phyloP scores from a whole-genome alignment of 495 filamentous ascomycete species.

The Neurospora sp. region DNA sequence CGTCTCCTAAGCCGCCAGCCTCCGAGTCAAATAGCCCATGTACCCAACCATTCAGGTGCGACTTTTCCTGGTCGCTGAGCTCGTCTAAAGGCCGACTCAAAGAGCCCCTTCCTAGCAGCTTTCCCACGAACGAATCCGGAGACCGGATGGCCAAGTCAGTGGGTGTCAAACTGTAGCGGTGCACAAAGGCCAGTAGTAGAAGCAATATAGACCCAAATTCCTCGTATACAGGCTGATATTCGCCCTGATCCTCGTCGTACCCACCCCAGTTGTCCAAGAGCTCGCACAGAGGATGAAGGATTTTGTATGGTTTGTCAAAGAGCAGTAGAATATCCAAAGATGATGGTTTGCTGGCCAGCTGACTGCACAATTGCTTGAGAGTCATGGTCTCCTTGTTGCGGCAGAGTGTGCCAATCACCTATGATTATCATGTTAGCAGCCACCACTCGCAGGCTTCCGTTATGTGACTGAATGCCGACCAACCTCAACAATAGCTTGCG shows the following conservation, averaged over 20 bases:
- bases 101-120: slow-evolving; percentile 57
- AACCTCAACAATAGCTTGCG: slow-evolving; percentile 72
- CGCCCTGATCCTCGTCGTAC: slow-evolving; percentile 88
- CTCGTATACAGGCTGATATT: slow-evolving; percentile 94
- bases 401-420: slow-evolving; percentile 74
- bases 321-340: slow-evolving; percentile 78
- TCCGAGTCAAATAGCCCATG: slow-evolving; percentile 77
- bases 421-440: background rate
- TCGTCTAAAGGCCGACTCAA: slow-evolving; percentile 52
- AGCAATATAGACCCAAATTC: slow-evolving; percentile 88
- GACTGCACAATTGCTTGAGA: slow-evolving; percentile 72
- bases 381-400: slow-evolving; percentile 82
- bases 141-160: slow-evolving; percentile 54
- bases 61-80: slow-evolving; percentile 62
- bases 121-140: slow-evolving; percentile 64
- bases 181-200: slow-evolving; percentile 68
- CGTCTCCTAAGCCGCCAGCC: slow-evolving; percentile 61
- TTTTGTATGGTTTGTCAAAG: slow-evolving; percentile 63
- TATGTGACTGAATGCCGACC: background rate
- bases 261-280: slow-evolving; percentile 74
- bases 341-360: slow-evolving; percentile 65
- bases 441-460: background rate
- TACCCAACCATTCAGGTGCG: slow-evolving; percentile 76
- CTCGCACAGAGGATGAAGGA: slow-evolving; percentile 75
- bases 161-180: slow-evolving; percentile 66